Evolutionary conservation across 1,139 yeast species (phyloP).

Genomic region (Blastobotrys ciferrii): DNA sequence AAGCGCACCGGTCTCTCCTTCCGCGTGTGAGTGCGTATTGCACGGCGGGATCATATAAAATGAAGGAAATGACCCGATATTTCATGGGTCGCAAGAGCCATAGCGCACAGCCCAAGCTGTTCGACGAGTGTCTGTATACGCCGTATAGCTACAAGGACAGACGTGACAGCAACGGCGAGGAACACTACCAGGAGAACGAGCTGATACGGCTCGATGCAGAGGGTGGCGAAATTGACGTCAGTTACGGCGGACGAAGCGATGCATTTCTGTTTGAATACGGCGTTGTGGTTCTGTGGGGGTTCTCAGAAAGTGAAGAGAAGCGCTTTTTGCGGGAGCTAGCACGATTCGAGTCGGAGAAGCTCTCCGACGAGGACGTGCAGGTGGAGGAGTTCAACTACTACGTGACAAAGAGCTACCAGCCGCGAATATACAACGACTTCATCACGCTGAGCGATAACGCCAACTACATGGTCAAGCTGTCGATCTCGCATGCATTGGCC

Average conservation of each 20-base stretch:
- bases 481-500: conserved; percentile 88
- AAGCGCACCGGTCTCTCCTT: conserved; percentile 64
- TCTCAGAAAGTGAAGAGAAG: conserved; percentile 76
- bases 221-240: conserved; percentile 90
- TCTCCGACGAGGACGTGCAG: conserved; percentile 88
- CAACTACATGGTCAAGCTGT: conserved; percentile 83
- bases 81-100: conserved; percentile 69
- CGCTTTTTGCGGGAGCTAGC: conserved; percentile 81
- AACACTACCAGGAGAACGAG: conserved; percentile 37
- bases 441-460: conserved; percentile 88
- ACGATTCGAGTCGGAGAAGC: conserved; percentile 83
- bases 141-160: conserved; percentile 69
- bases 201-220: conserved; percentile 80
- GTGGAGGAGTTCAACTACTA: conserved; percentile 92
- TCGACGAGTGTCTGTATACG: conserved; percentile 91
- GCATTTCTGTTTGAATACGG: conserved; percentile 91
- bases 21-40: conserved; percentile 94
- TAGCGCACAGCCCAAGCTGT: conserved; percentile 74
- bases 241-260: conserved; percentile 68
- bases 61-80: conserved; percentile 86
- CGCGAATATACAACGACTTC: conserved; percentile 91
- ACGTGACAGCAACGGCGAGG: conserved; percentile 41
- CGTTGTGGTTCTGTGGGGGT: conserved; percentile 95
- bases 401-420: conserved; percentile 88
- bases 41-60: conserved; percentile 86